Evolutionary conservation across 192 early-diverging fungal species (phyloP).

Genomic region (Linnemannia hyalina): DNA sequence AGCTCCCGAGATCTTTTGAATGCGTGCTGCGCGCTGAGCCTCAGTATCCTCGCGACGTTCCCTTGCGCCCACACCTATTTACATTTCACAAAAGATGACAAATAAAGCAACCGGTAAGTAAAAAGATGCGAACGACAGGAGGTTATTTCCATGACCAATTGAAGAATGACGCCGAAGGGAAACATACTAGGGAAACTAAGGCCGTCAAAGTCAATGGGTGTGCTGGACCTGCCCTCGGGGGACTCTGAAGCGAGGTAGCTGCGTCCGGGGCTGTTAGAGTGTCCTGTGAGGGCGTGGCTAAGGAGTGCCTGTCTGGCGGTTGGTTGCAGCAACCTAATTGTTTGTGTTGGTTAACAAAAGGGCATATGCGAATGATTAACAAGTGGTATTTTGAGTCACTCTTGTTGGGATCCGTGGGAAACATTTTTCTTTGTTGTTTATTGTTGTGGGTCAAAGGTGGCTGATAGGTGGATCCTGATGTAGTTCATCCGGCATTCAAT

Average conservation of each 20-base stretch:
- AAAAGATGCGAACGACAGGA: neutral
- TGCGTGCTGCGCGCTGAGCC: conserved; percentile 76
- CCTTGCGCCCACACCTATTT: conserved; percentile 82
- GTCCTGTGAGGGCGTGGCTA: conserved; percentile 30
- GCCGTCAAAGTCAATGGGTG: conserved; percentile 77
- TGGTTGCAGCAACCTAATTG: conserved; percentile 4
- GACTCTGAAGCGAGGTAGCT: conserved; percentile 23
- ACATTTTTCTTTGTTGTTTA: neutral
- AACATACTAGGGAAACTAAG: conserved; percentile 87
- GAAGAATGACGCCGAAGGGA: neutral
- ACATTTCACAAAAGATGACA: neutral
- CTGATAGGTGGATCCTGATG: neutral
- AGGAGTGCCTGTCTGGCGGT: conserved; percentile 20
- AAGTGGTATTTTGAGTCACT: neutral
- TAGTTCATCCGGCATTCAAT: neutral
- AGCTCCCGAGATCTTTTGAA: conserved; percentile 85
- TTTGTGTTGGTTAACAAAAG: neutral
- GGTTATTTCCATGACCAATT: neutral
- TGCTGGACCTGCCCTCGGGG: conserved; percentile 19
- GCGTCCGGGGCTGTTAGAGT: conserved; percentile 11
- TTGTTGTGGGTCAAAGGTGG: neutral
- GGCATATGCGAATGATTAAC: conserved; percentile 4
- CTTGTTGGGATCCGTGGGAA: conserved; percentile 19
- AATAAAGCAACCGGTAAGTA: neutral
- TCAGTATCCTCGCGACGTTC: conserved; percentile 83